A percentile compares a stretch with the other conserved stretches of the same genome.
Evolutionary conservation across 768 basidiomycete genomes (phyloP).

Genomic region (Podaxis sp.): DNA sequence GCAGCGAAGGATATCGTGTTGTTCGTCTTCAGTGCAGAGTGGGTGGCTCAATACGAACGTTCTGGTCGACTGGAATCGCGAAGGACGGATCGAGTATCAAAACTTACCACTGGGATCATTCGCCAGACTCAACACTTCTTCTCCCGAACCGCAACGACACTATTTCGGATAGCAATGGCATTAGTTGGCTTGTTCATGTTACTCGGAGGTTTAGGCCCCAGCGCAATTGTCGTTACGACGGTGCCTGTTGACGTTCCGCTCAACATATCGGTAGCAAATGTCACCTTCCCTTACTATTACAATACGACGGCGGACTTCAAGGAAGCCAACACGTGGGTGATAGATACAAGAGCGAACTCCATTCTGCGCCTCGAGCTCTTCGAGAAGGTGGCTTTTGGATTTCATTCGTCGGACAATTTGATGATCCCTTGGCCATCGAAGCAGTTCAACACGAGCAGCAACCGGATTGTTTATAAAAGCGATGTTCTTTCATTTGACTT

Average conservation of each 20-base stretch:
- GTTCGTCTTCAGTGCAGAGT: slow-evolving; percentile 1
- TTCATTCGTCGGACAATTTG: background rate
- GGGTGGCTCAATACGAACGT: background rate
- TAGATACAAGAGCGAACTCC: background rate
- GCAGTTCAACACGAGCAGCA: background rate
- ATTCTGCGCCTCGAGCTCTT: slow-evolving; percentile 5
- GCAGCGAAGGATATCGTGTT: background rate
- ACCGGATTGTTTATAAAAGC: background rate
- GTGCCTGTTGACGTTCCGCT: background rate
- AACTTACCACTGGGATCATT: background rate
- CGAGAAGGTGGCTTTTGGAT: background rate
- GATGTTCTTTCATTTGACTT: slow-evolving; percentile 1
- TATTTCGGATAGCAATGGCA: background rate
- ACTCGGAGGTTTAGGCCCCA: background rate
- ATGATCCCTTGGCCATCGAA: slow-evolving; percentile 5
- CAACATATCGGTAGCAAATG: background rate
- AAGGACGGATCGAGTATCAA: background rate
- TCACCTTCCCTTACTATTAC: background rate
- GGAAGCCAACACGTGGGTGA: background rate
- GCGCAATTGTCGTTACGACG: background rate
- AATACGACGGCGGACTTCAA: background rate
- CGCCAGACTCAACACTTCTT: background rate
- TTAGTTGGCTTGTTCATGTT: background rate
- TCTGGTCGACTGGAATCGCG: background rate
- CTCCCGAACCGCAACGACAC: background rate